Evolutionary conservation across 805 yeast genomes (phyloP).

Genomic region (Teunomyces lycoperdinae): DNA sequence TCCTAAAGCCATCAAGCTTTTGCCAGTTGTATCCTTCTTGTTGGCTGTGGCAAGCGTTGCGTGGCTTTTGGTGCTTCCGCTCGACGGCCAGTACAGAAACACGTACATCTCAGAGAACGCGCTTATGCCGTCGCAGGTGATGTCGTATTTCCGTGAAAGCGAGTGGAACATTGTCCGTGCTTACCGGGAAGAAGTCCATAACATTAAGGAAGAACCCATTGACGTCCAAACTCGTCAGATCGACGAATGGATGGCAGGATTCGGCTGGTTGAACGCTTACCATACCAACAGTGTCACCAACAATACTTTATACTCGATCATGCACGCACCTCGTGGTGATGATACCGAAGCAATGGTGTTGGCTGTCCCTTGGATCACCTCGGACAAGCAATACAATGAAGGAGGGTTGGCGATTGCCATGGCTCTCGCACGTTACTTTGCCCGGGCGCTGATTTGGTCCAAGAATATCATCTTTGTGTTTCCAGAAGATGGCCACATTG

Average conservation of each 20-base stretch:
- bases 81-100: conserved; percentile 75
- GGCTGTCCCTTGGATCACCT: conserved; percentile 81
- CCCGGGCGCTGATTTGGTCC: conserved; percentile 90
- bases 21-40: conserved; percentile 34
- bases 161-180: conserved; percentile 95
- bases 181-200: conserved; percentile 57
- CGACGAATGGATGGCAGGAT: conserved; percentile 58
- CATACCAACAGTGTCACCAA: conserved; percentile 43
- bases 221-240: conserved; percentile 45
- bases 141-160: conserved; percentile 84
- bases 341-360: conserved; percentile 93
- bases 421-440: conserved; percentile 75
- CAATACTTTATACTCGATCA: conserved; percentile 64
- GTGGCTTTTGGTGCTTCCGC: conserved; percentile 62
- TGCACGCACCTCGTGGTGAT: conserved; percentile 93
- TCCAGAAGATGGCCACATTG: conserved; percentile 65
- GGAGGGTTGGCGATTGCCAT: conserved; percentile 78
- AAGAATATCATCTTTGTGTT: conserved; percentile 86
- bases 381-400: conserved; percentile 61
- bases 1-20: conserved; percentile 31
- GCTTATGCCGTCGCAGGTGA: conserved; percentile 93
- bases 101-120: conserved; percentile 96
- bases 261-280: conserved; percentile 64
- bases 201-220: conserved; percentile 30
- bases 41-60: conserved; percentile 32